Base-by-base conservation (phyloP, 75 land plant species). In the Cryptomeria japonica region DNA sequence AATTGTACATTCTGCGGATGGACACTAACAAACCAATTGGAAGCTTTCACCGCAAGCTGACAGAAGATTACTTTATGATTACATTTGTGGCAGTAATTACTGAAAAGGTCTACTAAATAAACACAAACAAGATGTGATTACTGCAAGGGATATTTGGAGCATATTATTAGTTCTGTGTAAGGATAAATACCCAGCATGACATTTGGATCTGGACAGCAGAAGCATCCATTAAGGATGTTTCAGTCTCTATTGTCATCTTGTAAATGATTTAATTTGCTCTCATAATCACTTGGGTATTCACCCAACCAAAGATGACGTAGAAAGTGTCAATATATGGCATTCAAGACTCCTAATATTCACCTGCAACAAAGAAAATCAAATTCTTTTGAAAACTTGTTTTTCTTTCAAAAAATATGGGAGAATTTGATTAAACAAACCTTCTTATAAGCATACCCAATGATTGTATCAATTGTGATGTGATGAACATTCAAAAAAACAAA, bases 321-420 rank as follows among this genome's bases (percentile, higher is more conserved):
- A 89, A 38, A 89, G 85, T 2, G 51, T 87, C 42, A 89, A 53
- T 90, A 84, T 32, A 88, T 95, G 92, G 87, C 95, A 95, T 84
- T 96, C 94, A 18, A 96, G 93, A 88, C 90, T 92, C 87, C 92
- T 94, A 86, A 93, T 16, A 87, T 95, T 96, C 16, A 96, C 89
- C 97, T 96, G 93, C 92, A 90, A 39, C 36, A 84, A 53, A 37
- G 79, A 84, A 84, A 37, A 14, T 28, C 76, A 64, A 31, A 37
- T 41, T 80, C 36, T 13, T 64, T 28, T 25, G 31, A 6, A 64
- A 64, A 64, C 70, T 64, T 64, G 2, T 64, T 64, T 61, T 64
- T 64, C 68, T 22, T 61, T 28, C 25, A 61, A 61, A 61, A 18
- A 1, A 61, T 19, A 61, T 4, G 68, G 19, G 25, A 61, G 68